Conservation (phyloP, 805 yeast species). For the Scheffersomyces amazonensis region DNA sequence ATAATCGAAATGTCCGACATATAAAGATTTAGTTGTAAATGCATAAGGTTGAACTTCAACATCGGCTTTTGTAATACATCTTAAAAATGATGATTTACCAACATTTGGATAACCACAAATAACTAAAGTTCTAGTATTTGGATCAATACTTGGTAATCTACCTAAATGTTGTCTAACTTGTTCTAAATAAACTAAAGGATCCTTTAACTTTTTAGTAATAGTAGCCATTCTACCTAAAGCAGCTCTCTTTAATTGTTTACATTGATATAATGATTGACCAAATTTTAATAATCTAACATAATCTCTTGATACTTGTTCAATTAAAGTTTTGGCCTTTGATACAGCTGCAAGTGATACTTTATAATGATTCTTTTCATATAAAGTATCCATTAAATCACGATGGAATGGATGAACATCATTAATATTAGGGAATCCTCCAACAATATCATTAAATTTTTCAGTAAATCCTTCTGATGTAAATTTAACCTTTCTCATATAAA, state of each 20-base stretch:
- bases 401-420: slow-evolving; percentile 98
- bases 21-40: slow-evolving; percentile 94
- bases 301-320: slow-evolving; percentile 96
- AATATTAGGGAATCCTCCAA: slow-evolving; percentile 90
- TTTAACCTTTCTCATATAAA: slow-evolving; percentile 97
- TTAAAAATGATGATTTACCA: slow-evolving; percentile 94
- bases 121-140: slow-evolving; percentile 94
- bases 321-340: slow-evolving; percentile 87
- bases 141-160: slow-evolving; percentile 96
- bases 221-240: slow-evolving; percentile 99
- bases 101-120: slow-evolving; percentile 99
- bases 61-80: slow-evolving; percentile 93
- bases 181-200: slow-evolving; percentile 88
- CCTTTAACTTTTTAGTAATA: slow-evolving; percentile 90
- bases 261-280: slow-evolving; percentile 97
- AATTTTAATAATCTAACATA: slow-evolving; percentile 90
- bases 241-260: slow-evolving; percentile 97
- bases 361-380: slow-evolving; percentile 97
- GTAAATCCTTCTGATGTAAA: slow-evolving; percentile 94
- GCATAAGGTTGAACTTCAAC: slow-evolving; percentile 99
- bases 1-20: slow-evolving; percentile 98
- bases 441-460: slow-evolving; percentile 84
- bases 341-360: slow-evolving; percentile 94
- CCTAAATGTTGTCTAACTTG: slow-evolving; percentile 99
- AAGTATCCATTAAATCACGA: slow-evolving; percentile 95